phyloP scores from a whole-genome alignment of 768 basidiomycete species.

The Leccinum olivaceopallidum region DNA sequence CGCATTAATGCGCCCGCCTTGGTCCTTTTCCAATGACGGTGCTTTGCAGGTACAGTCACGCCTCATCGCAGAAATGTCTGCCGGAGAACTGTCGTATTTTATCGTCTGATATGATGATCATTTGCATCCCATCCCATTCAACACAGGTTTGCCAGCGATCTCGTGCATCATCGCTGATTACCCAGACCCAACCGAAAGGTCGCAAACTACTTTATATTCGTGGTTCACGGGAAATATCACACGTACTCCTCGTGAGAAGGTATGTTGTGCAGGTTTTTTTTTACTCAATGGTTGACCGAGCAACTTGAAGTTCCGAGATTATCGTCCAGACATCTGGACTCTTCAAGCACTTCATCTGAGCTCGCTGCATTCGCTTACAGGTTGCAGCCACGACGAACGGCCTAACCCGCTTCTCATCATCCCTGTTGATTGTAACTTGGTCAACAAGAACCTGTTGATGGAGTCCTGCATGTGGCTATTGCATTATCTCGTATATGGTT shows the following conservation, averaged over 20 bases:
- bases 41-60: background rate
- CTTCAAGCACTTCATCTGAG: background rate
- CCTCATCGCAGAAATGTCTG: background rate
- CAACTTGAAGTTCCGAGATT: background rate
- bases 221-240: background rate
- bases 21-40: background rate
- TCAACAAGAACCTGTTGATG: background rate
- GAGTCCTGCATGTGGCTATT: background rate
- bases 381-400: background rate
- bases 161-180: background rate
- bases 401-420: background rate
- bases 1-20: background rate
- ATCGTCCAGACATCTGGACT: background rate
- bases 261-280: background rate
- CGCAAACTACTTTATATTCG: background rate
- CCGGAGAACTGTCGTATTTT: background rate
- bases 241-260: background rate
- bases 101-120: background rate
- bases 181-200: background rate
- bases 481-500: background rate
- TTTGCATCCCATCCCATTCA: background rate
- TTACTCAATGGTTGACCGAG: background rate
- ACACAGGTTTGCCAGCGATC: background rate
- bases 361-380: background rate
- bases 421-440: background rate